Percentiles rank a stretch among this genome's conserved stretches.
These are phyloP conservation scores for Naganishia liquefaciens DNA, from an alignment of 1,284 basidiomycete genomes.

Conservation along the genomic window DNA sequence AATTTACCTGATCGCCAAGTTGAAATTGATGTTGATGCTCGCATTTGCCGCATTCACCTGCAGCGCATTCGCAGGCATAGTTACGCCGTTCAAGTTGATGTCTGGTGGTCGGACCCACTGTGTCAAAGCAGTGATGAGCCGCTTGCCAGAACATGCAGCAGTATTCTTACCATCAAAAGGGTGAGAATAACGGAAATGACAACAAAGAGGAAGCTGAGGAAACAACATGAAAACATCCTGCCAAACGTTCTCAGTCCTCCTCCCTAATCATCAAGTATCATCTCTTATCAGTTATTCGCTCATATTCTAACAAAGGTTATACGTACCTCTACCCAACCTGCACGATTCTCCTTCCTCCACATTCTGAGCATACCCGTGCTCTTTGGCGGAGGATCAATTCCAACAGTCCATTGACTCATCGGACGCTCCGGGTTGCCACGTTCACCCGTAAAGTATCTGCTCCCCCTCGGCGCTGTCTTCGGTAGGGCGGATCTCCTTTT, in stretches of 20 bases:
- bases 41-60: conserved; percentile 56
- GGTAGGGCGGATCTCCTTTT: conserved; percentile 9
- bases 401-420: conserved; percentile 38
- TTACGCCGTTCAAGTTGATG: conserved; percentile 64
- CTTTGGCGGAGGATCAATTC: conserved; percentile 47
- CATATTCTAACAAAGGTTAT: background rate
- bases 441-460: conserved; percentile 24
- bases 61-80: conserved; percentile 51
- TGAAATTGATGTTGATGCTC: conserved; percentile 61
- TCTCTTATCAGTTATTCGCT: background rate
- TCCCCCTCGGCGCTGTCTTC: conserved; percentile 21
- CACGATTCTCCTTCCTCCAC: conserved; percentile 55
- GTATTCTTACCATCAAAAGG: conserved; percentile 65
- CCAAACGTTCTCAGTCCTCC: conserved; percentile 45
- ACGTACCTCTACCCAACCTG: conserved; percentile 51
- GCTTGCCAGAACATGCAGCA: conserved; percentile 7
- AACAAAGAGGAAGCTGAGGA: conserved; percentile 55
- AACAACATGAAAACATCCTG: conserved; percentile 55
- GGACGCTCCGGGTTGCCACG: conserved; percentile 26
- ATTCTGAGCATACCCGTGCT: conserved; percentile 52
- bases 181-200: conserved; percentile 69
- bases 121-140: conserved; percentile 4
- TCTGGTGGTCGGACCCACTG: conserved; percentile 80
- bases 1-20: conserved; percentile 57
- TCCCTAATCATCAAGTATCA: conserved; percentile 39